Percentiles rank a stretch among this genome's conserved stretches.
phyloP scores from a whole-genome alignment of 2,329 filamentous ascomycete species.

The Ophiobolus disseminans region DNA sequence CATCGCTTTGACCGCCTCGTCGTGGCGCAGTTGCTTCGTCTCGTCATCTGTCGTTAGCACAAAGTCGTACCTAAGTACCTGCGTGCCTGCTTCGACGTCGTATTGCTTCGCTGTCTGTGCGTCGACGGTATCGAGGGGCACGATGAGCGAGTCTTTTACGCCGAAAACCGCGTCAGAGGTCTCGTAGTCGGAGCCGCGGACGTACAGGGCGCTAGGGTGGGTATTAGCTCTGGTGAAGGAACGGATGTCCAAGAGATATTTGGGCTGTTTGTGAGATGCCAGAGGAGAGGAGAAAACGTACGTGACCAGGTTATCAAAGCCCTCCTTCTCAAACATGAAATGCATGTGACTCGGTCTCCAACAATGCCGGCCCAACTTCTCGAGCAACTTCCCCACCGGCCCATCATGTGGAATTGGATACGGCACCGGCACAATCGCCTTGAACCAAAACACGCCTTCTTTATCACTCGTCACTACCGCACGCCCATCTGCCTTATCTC shows the following conservation, averaged over 20 bases:
- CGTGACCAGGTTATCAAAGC: slow-evolving; percentile 78
- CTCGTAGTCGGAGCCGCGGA: slow-evolving; percentile 81
- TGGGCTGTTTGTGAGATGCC: not conserved
- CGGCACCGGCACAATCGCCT: slow-evolving; percentile 80
- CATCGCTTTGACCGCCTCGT: slow-evolving; percentile 72
- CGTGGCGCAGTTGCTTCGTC: slow-evolving; percentile 69
- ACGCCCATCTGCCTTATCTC: slow-evolving; percentile 70
- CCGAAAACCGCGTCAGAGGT: slow-evolving; percentile 86
- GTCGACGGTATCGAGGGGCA: slow-evolving; percentile 36
- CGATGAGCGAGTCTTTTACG: slow-evolving; percentile 77
- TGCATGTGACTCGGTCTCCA: slow-evolving; percentile 50
- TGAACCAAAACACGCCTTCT: slow-evolving; percentile 83
- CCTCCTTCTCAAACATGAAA: slow-evolving; percentile 69
- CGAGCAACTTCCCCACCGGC: slow-evolving; percentile 66
- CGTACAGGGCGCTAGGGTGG: slow-evolving; percentile 73
- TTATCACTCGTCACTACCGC: slow-evolving; percentile 73
- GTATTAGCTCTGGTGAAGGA: slow-evolving; percentile 1
- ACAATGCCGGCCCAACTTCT: slow-evolving; percentile 39
- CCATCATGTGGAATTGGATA: slow-evolving; percentile 83
- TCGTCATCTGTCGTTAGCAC: slow-evolving; percentile 76
- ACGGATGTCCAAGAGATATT: not conserved
- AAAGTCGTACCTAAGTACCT: slow-evolving; percentile 75
- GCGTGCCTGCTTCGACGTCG: slow-evolving; percentile 67
- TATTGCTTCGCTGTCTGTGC: slow-evolving; percentile 51
- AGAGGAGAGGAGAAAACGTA: slow-evolving; percentile 56